A percentile compares a stretch with the other conserved stretches of the same genome.
Evolutionary conservation across 1,284 basidiomycete species (phyloP).

Genomic region (Phaffia rhodozyma): DNA sequence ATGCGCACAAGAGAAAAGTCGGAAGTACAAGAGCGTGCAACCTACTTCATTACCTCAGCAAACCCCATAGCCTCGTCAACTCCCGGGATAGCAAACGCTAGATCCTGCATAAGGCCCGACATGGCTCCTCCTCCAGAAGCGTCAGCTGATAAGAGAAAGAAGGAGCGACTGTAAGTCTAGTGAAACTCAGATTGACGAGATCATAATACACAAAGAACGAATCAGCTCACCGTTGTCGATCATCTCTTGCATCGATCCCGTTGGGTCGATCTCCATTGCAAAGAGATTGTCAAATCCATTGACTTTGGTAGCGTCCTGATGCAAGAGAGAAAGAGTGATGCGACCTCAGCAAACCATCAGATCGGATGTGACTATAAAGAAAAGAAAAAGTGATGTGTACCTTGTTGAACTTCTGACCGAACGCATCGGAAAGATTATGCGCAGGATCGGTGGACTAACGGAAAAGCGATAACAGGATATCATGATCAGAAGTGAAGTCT

Average conservation of each 20-base stretch:
- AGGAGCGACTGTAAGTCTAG: background rate
- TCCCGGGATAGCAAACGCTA: constrained; percentile 97
- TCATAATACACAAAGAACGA: background rate
- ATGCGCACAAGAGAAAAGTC: background rate
- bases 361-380: background rate
- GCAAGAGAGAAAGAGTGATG: background rate
- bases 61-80: constrained; percentile 99
- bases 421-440: constrained; percentile 97
- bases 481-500: background rate
- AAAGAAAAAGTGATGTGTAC: background rate
- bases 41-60: constrained; percentile 98
- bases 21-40: constrained; percentile 13
- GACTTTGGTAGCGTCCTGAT: constrained; percentile 87
- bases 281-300: constrained; percentile 94
- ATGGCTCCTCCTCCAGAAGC: constrained; percentile 72
- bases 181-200: background rate
- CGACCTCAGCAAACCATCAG: background rate
- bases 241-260: constrained; percentile 95
- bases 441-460: constrained; percentile 91
- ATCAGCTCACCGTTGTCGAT: constrained; percentile 72
- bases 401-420: constrained; percentile 97
- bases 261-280: constrained; percentile 99
- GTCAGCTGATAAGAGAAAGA: constrained; percentile 47
- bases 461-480: background rate
- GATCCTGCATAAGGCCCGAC: constrained; percentile 99